Evolutionary conservation across 768 basidiomycete genomes (phyloP), one percentile per base, ranked within the genome.

Genomic region (Hirschioporus abietinus): DNA sequence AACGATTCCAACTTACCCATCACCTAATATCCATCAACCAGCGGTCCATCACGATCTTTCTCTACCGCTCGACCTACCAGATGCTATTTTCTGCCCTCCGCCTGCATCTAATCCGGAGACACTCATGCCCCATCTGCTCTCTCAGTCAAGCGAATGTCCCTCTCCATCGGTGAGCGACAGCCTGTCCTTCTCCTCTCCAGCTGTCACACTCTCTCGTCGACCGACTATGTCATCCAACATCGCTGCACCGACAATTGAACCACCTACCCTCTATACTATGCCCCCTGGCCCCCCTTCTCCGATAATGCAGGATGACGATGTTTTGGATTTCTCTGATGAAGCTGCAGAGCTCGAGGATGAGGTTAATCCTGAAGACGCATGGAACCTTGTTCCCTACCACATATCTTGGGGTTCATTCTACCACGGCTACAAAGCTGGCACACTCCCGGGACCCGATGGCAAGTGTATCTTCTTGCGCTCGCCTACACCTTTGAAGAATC

Each of bases 361-460:
- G 25, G 12, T 62, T 23, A 35, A 63, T n/a, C 35, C 52, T 42
- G 67, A 68, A 35, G 75, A 76, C 35, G 70, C 71, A 57, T 79
- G 78, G 78, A 76, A 79, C 64, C 75, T 79, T 63, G 74, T 78
- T 59, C 77, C 78, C 7, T 79, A 79, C 70, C 72, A 79, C 68
- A 75, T 79, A 20, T 76, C 78, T 1, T 79, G 78, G 78, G 78
- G 78, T 8, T 67, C 70, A 35, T 73, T 73, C 35, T 79, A 78
- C 67, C 73, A 71, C 63, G 70, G 74, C 58, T 79, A 79, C 66
- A 68, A 68, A 34, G 66, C 71, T 0, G 78, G 78, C 25, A 73
- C 71, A 10, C 73, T 79, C 6, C 78, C 78, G 0, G 78, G 78
- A 1, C 78, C 78, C 20, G 75, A 79, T 30, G 78, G 78, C 25